Evolutionary conservation across 116 monocot genomes (phyloP), one percentile per base, ranked within the genome.

Genomic region (Dioscorea cayenensis): DNA sequence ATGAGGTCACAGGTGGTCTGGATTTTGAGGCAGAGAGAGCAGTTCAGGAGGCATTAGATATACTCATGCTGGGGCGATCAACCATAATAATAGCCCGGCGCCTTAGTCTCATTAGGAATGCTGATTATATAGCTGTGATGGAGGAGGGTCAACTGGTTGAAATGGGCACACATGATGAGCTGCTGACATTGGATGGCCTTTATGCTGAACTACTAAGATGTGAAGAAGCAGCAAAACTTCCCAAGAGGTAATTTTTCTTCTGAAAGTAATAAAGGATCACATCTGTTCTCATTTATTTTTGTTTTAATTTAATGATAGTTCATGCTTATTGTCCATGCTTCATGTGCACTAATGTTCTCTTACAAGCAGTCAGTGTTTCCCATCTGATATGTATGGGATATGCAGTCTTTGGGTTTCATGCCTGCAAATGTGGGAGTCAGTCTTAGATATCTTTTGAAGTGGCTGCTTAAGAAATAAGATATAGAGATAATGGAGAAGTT

Each of bases 111-210:
- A 99, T 99, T 69, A 88, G 83, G 63, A 99, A 93, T 89, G 99
- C 94, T 82, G 99, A 99, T 84, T 99, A 89, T 71, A 99, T 99
- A 71, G 94, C 99, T 67, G 99, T 99, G 7, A 99, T 99, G 99
- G 99, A 99, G 67, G 99, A 91, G 71, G 99, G 99, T 48, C 90
- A 87, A 72, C 87, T 99, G 69, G 83, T 99, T 75, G 94, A 99
- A 75, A 94, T 94, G 94, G 99, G 99, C 49, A 99, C 99, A 18
- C 99, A 99, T 78, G 99, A 99, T 66, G 94, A 99, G 60, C 77
- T 99, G 74, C 72, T 91, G 63, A 80, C 72, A 50, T 71, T 84
- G 59, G 86, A 91, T 71, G 89, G 94, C 51, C 91, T 99, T 67
- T 99, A 99, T 91, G 94, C 99, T 16, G 99, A 99, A 74, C 94